phyloP scores from a whole-genome alignment of 371 early-diverging fungal species.

The Gilbertella persicaria region DNA sequence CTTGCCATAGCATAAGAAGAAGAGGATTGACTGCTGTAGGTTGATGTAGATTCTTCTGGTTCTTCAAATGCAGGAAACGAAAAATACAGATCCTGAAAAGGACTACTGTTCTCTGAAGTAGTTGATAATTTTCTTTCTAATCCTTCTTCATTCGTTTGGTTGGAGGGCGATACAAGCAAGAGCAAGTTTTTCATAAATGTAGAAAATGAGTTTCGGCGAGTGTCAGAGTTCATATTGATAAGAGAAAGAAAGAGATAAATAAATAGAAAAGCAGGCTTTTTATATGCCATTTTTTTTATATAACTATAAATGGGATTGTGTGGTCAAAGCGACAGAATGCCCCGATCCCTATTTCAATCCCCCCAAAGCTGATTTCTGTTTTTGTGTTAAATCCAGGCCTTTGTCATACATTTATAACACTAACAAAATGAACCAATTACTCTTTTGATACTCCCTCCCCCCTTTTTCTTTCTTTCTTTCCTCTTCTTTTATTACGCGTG shows the following conservation, averaged over 20 bases:
- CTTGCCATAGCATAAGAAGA: constrained; percentile 4
- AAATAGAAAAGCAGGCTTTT: background rate
- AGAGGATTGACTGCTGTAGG: constrained; percentile 5
- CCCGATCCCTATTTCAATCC: background rate
- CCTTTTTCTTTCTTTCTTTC: constrained; percentile 7
- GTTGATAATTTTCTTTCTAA: constrained; percentile 5
- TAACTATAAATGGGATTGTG: background rate
- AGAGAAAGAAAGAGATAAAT: constrained; percentile 5
- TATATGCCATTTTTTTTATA: constrained; percentile 7
- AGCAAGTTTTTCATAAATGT: constrained; percentile 33
- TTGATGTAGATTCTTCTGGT: constrained; percentile 14
- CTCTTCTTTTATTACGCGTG: constrained; percentile 1
- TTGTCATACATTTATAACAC: background rate
- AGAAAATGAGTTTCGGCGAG: constrained; percentile 30
- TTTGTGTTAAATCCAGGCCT: background rate
- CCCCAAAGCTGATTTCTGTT: background rate
- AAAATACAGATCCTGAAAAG: constrained; percentile 29
- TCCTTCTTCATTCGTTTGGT: constrained; percentile 3
- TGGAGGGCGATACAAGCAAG: constrained; percentile 27
- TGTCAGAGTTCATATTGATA: constrained; percentile 1
- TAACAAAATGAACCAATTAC: too few relatives aligned
- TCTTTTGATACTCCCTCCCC: background rate
- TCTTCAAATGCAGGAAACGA: constrained; percentile 33
- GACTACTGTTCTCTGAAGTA: constrained; percentile 11
- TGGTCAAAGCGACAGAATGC: background rate